Evolutionary conservation across 139 green algal genomes (phyloP), one percentile per base, ranked within the genome.

Genomic region (Closterium sp.): DNA sequence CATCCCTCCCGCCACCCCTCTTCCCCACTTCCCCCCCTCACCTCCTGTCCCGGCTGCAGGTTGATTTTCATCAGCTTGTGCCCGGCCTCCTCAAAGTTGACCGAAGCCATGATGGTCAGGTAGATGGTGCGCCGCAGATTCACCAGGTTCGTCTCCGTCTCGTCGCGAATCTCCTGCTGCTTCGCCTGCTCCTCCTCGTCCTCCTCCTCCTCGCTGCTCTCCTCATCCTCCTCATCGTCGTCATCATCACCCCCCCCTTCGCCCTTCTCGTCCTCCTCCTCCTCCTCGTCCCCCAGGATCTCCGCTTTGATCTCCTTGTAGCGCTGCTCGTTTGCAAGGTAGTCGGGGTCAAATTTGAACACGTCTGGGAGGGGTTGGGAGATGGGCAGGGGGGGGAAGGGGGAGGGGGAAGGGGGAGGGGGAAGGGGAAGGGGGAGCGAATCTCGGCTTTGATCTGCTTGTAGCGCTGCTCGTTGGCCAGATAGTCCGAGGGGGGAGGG

Each of bases 71-170:
- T 96, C 93, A 99, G 97, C 96, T 99, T 99, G 96, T 99, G 98
- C 3, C 98, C 98, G 24, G 97, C 97, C 96, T 99, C 98, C 96
- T 99, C 98, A 95, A 99, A 99, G 95, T 99, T 97, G 87, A 99
- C 93, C 5, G 95, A 97, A 4, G 95, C 97, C 98, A 99, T 99
- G 95, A 99, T 98, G 70, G 98, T 99, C 27, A 99, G 96, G 96
- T 99, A 99, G 94, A 99, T 99, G 70, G 98, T 99, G 31, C 98
- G 97, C 50, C 98, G 93, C 94, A 99, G 95, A 96, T 99, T 99
- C 86, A 99, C 97, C 87, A 98, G 89, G 87, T 99, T 97, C 45
- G 97, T 99, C 88, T 97, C 92, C 2, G 98, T 99, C 73, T 89
- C 27, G 73, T 95, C 93, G 3, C 38, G 88, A 87, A 95, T 95